These are phyloP conservation scores for Begonia peltatifolia DNA, from an alignment of 306 rosid genomes.

Conservation along the genomic window DNA sequence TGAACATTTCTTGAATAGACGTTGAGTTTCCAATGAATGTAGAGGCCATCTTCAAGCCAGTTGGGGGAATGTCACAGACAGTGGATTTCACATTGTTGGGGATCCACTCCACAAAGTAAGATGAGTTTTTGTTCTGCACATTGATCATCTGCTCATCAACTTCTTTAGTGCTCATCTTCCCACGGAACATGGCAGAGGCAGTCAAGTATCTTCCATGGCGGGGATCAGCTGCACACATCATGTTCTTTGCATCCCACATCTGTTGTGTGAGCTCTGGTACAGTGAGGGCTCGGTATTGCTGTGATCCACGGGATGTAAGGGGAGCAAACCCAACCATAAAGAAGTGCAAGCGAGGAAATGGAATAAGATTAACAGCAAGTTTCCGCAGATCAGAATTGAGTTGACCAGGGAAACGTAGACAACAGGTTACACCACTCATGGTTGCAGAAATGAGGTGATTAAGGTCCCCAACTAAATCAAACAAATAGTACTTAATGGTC, in stretches of 20 bases:
- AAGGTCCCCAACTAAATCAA: constrained; percentile 40
- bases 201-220: constrained; percentile 59
- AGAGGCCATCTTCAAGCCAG: constrained; percentile 52
- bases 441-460: constrained; percentile 59
- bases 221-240: constrained; percentile 76
- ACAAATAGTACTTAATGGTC: constrained; percentile 3
- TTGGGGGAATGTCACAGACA: constrained; percentile 58
- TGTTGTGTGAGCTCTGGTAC: constrained; percentile 65
- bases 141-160: constrained; percentile 66
- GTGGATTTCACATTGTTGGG: constrained; percentile 61
- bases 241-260: constrained; percentile 67
- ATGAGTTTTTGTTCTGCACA: constrained; percentile 59
- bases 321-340: constrained; percentile 73
- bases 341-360: constrained; percentile 58
- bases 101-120: constrained; percentile 65
- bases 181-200: constrained; percentile 72
- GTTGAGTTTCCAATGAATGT: constrained; percentile 61
- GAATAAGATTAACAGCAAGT: constrained; percentile 55
- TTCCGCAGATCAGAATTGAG: constrained; percentile 58
- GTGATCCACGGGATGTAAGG: constrained; percentile 58
- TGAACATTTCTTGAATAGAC: constrained; percentile 56
- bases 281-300: constrained; percentile 53
- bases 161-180: constrained; percentile 65
- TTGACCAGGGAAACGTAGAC: constrained; percentile 62
- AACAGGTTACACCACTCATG: constrained; percentile 66